Conservation (phyloP, 257 asterid genomes). For the Apocynum venetum region DNA sequence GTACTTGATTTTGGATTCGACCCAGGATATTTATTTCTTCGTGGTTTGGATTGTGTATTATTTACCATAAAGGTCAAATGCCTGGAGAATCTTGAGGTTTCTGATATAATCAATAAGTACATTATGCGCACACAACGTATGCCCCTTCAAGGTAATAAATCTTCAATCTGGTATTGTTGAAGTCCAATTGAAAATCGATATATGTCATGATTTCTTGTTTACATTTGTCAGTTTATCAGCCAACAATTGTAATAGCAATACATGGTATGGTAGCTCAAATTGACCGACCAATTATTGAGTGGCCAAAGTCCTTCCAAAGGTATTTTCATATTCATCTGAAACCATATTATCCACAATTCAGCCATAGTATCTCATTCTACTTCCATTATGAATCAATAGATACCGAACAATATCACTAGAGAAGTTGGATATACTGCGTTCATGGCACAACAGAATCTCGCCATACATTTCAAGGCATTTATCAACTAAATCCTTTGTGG, state of each 20-base stretch:
- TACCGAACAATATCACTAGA: slow-evolving; percentile 57
- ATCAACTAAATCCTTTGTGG: slow-evolving; percentile 69
- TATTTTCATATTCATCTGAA: slow-evolving; percentile 20
- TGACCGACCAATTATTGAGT: slow-evolving; percentile 70
- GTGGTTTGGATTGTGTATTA: background rate
- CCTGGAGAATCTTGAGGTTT: slow-evolving; percentile 63
- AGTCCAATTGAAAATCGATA: slow-evolving; percentile 7
- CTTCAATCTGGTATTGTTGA: slow-evolving; percentile 21
- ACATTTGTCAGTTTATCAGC: slow-evolving; percentile 75
- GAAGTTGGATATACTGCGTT: slow-evolving; percentile 66
- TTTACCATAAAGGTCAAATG: slow-evolving; percentile 61
- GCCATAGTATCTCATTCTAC: slow-evolving; percentile 4
- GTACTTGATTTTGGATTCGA: background rate
- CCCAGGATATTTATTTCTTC: slow-evolving; percentile 5
- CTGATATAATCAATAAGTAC: slow-evolving; percentile 65
- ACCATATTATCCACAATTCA: background rate
- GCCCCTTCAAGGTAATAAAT: slow-evolving; percentile 70
- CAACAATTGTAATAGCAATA: slow-evolving; percentile 66
- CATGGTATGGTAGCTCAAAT: slow-evolving; percentile 74
- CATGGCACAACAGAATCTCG: slow-evolving; percentile 69
- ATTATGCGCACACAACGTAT: slow-evolving; percentile 77
- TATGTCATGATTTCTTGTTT: slow-evolving; percentile 19
- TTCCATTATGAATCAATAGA: slow-evolving; percentile 38
- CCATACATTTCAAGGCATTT: slow-evolving; percentile 89
- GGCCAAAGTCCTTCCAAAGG: slow-evolving; percentile 97